Conservation (phyloP, 2,329 filamentous ascomycete genomes). For the Trichoderma sp. region DNA sequence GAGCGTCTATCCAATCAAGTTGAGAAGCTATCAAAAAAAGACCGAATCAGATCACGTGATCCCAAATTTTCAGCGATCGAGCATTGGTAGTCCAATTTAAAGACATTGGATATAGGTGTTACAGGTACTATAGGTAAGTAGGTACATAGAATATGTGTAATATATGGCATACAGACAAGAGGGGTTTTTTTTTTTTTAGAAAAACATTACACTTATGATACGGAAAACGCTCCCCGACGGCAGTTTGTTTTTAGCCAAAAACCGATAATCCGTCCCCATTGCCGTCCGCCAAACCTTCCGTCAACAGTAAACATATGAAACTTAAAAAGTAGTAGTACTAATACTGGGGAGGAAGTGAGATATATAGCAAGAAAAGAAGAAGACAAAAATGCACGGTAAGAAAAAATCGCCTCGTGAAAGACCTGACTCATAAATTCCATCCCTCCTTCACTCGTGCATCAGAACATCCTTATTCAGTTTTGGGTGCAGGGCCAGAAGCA, state of each 20-base stretch:
- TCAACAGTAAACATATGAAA: constrained; percentile 30
- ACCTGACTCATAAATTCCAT: constrained; percentile 33
- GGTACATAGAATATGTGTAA: background rate
- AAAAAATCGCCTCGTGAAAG: constrained; percentile 29
- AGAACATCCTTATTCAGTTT: constrained; percentile 45
- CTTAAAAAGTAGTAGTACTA: constrained; percentile 20
- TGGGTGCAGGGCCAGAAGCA: constrained; percentile 42
- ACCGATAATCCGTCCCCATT: constrained; percentile 25
- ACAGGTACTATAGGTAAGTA: background rate
- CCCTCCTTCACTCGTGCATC: constrained; percentile 2
- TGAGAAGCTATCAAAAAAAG: background rate
- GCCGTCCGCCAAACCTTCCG: constrained; percentile 28
- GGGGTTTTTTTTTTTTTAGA: background rate
- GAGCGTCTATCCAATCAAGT: background rate
- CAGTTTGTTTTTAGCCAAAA: constrained; percentile 35
- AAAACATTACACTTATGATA: constrained; percentile 22
- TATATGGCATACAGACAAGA: background rate
- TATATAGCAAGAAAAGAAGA: constrained; percentile 19
- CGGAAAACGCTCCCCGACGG: constrained; percentile 35
- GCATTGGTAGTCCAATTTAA: too few species aligned
- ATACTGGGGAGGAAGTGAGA: constrained; percentile 13
- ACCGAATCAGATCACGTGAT: background rate
- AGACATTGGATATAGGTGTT: too few species aligned
- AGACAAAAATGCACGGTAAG: background rate
- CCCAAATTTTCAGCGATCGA: background rate